Evolutionary conservation across 164 flowering plant genomes (phyloP), one percentile per base, ranked within the genome.

Genomic region (Vitis labrusca): DNA sequence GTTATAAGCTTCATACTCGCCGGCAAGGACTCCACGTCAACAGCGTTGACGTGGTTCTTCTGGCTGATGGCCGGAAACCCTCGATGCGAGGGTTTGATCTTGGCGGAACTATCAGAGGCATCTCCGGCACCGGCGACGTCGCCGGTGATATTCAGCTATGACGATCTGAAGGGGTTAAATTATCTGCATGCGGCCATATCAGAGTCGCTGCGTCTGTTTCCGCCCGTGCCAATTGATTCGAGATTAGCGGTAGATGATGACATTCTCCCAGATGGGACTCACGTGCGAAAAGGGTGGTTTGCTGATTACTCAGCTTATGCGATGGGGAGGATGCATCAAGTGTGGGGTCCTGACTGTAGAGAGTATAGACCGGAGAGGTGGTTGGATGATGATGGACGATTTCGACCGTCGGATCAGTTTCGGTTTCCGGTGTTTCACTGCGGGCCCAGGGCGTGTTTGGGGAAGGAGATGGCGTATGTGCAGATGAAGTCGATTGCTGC

Each of bases 401-500:
- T 61, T 59, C 71, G 59, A 68, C 74, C 83, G 65, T 62, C 23
- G 3, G 82, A 78, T 77, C 78, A 72, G 67, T 86, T 72, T 68
- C 57, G 57, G 68, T 86, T 70, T 51, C 88, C 90, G 1, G 87
- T 85, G 69, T 85, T 88, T 56, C 92, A 86, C 55, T 64, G 79
- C 19, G 92, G 92, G 54, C 86, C 87, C 10, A 76, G 92, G 70
- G 70, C 76, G 47, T 88, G 89, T 63, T 59, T 88, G 68, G 89
- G 89, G 66, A 85, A 78, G 68, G 88, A 88, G 2, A 83, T 88
- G 88, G 90, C 90, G 9, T 83, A 80, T 54, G 57, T 88, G 71
- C 88, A 84, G 76, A 88, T 88, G 90, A 88, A 86, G 76, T 74
- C 79, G 15, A 67, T 88, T 7, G 88, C 71, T 1, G 91, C 80